Evolutionary conservation across 2,329 filamentous ascomycete species (phyloP).

Genomic region (Monilinia aucupariae): DNA sequence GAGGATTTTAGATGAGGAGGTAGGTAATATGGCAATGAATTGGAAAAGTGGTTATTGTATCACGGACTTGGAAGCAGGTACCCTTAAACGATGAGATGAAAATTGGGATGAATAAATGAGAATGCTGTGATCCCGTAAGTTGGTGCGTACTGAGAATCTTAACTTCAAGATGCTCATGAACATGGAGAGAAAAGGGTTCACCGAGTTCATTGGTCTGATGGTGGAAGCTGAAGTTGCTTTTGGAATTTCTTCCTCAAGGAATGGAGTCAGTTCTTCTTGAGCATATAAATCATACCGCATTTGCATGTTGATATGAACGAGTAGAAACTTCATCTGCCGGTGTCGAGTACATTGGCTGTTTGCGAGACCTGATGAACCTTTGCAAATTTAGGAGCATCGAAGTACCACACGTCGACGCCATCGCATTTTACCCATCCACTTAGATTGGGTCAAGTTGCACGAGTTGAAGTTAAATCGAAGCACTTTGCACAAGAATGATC

Average conservation of each 20-base stretch:
- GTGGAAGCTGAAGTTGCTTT: background rate
- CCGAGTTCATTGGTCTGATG: background rate
- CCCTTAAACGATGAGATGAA: slow-evolving; percentile 9
- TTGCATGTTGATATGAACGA: background rate
- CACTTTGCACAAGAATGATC: background rate
- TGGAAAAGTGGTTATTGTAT: slow-evolving; percentile 4
- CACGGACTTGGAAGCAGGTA: slow-evolving; percentile 13
- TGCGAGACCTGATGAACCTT: background rate
- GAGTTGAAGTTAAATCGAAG: background rate
- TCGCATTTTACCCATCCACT: slow-evolving; percentile 1
- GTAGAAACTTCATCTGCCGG: too few species aligned
- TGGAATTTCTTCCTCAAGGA: background rate
- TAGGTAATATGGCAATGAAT: background rate
- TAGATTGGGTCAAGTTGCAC: background rate
- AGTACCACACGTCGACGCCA: background rate
- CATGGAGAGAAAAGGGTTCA: background rate
- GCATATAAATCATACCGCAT: background rate
- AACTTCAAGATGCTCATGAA: background rate
- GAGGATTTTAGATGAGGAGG: background rate
- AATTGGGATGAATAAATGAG: slow-evolving; percentile 8
- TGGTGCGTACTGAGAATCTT: background rate
- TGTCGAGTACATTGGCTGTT: background rate
- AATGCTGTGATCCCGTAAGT: slow-evolving; percentile 16
- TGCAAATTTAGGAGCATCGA: too few species aligned
- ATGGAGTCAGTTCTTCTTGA: background rate